A percentile compares a stretch with the other conserved stretches of the same genome.
Evolutionary conservation across 805 yeast species (phyloP).

Genomic region (Metschnikowia koreensis): DNA sequence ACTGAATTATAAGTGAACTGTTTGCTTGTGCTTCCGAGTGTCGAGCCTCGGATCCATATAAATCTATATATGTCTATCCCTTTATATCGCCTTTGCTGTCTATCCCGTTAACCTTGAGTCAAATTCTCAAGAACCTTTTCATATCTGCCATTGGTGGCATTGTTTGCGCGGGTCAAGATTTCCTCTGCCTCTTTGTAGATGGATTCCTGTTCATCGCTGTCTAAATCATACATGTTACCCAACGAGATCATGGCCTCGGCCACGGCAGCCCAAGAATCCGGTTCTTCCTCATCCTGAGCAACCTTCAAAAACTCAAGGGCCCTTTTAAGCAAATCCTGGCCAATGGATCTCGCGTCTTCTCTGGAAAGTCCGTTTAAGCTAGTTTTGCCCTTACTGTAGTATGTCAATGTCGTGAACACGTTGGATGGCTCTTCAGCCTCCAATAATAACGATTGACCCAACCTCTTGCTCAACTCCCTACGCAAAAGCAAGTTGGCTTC

Average conservation of each 20-base stretch:
- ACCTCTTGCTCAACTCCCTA: constrained; percentile 43
- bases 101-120: constrained; percentile 7
- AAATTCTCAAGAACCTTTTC: constrained; percentile 61
- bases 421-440: constrained; percentile 63
- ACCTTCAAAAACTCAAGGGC: constrained; percentile 58
- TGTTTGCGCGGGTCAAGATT: constrained; percentile 67
- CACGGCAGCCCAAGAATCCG: constrained; percentile 75
- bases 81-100: not conserved
- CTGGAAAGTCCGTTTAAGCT: constrained; percentile 36
- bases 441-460: constrained; percentile 63
- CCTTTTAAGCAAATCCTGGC: constrained; percentile 44
- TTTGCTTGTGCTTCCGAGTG: not conserved
- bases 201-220: constrained; percentile 63
- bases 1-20: not conserved
- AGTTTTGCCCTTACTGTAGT: constrained; percentile 41
- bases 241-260: constrained; percentile 84
- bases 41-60: not conserved
- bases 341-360: constrained; percentile 48
- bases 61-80: not conserved
- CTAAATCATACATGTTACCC: constrained; percentile 70
- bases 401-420: constrained; percentile 54
- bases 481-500: constrained; percentile 25
- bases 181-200: constrained; percentile 69
- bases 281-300: constrained; percentile 70
- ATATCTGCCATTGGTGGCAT: constrained; percentile 74